These are phyloP conservation scores for Clonostachys rosea DNA, from an alignment of 2,329 filamentous ascomycete species.

Conservation along the genomic window DNA sequence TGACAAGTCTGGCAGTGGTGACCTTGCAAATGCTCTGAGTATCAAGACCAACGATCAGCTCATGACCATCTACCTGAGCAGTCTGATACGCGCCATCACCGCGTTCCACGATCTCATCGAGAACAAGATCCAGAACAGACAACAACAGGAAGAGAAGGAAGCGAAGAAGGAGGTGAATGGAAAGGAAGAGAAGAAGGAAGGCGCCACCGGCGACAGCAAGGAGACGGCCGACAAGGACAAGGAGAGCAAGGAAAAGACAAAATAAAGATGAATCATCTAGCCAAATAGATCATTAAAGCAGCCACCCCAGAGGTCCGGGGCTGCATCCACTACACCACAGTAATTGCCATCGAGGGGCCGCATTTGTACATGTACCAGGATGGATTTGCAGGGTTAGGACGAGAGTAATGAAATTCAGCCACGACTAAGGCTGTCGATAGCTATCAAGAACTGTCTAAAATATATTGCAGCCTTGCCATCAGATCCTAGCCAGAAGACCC, in stretches of 20 bases:
- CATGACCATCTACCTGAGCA: slow-evolving; percentile 97
- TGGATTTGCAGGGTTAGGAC: no score
- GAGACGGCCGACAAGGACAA: slow-evolving; percentile 46
- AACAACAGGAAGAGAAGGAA: slow-evolving; percentile 95
- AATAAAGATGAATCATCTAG: slow-evolving; percentile 12
- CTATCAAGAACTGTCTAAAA: no score
- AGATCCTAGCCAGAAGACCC: slow-evolving; percentile 53
- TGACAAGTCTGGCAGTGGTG: slow-evolving; percentile 64
- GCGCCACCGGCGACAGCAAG: slow-evolving; percentile 39
- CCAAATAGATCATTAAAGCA: not conserved
- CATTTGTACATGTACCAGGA: no score
- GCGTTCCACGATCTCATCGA: slow-evolving; percentile 99
- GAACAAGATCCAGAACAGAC: slow-evolving; percentile 99
- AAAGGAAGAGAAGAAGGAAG: slow-evolving; percentile 56
- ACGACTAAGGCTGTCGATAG: no score
- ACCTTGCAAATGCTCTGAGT: slow-evolving; percentile 94
- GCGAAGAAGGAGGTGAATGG: slow-evolving; percentile 67
- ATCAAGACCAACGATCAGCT: slow-evolving; percentile 99
- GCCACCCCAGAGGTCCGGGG: no score
- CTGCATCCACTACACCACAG: no score
- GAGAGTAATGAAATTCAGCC: no score
- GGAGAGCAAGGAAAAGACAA: slow-evolving; percentile 49
- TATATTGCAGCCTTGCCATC: not conserved
- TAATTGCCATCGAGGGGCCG: no score
- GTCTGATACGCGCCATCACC: slow-evolving; percentile 93